phyloP scores from a whole-genome alignment of 2,329 filamentous ascomycete species.

The Calonectria ilicicola region DNA sequence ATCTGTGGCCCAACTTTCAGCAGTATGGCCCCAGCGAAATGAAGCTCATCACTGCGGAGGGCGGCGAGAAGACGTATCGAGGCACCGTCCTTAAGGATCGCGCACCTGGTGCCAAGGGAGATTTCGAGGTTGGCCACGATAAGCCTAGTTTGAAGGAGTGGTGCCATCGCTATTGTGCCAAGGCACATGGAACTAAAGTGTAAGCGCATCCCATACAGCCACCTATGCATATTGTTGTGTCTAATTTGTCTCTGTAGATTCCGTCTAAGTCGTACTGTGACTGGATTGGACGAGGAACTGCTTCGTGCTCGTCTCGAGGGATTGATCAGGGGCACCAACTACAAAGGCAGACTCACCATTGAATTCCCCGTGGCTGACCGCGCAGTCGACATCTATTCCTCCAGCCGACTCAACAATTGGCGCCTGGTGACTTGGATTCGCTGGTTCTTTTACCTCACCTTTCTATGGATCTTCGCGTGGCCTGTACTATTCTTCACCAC shows the following conservation, averaged over 20 bases:
- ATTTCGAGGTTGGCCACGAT: conserved; percentile 32
- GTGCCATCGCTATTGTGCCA: conserved; percentile 38
- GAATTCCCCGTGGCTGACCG: conserved; percentile 35
- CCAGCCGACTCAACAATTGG: conserved; percentile 31
- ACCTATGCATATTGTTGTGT: accelerated
- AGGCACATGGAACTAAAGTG: conserved; percentile 27
- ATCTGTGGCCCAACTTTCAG: conserved; percentile 36
- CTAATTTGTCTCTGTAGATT: conserved; percentile 27
- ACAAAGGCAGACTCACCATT: conserved; percentile 28
- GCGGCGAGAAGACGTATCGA: conserved; percentile 36
- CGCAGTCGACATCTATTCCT: conserved; percentile 38
- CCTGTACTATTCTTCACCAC: conserved; percentile 34
- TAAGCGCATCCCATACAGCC: neutral
- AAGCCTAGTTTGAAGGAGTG: conserved; percentile 35
- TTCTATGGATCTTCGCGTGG: conserved; percentile 40
- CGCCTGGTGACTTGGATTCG: conserved; percentile 33
- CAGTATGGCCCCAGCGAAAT: neutral
- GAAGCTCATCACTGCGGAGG: conserved; percentile 28
- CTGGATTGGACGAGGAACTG: conserved; percentile 13
- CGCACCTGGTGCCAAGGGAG: conserved; percentile 28
- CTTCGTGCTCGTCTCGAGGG: conserved; percentile 8
- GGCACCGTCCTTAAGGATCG: conserved; percentile 33
- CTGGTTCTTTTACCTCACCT: conserved; percentile 38
- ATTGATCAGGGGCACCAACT: conserved; percentile 32
- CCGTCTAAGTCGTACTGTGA: conserved; percentile 30